Conservation (phyloP, 1,284 basidiomycete species). For the Malassezia vespertilionis region DNA sequence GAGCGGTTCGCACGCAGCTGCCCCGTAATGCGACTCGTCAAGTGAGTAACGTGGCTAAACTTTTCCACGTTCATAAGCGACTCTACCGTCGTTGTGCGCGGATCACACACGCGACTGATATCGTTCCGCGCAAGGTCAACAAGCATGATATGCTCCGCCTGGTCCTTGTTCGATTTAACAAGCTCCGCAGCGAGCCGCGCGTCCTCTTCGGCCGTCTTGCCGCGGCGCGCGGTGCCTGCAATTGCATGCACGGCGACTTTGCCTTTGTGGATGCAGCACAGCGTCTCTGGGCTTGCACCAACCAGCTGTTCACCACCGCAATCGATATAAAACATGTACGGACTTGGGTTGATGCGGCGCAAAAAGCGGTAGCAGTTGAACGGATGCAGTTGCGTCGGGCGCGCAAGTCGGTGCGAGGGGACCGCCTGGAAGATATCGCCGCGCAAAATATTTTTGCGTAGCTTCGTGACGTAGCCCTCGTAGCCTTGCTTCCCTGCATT, state of each 20-base stretch:
- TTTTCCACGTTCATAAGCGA: constrained; percentile 86
- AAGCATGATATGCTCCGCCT: constrained; percentile 97
- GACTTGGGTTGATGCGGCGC: constrained; percentile 87
- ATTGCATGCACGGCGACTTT: constrained; percentile 97
- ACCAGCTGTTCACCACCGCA: constrained; percentile 76
- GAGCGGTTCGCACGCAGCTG: constrained; percentile 68
- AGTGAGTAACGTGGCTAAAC: constrained; percentile 94
- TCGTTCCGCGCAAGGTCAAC: constrained; percentile 98
- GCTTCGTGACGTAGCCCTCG: constrained; percentile 74
- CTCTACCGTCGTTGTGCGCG: constrained; percentile 89
- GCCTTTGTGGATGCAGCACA: constrained; percentile 78
- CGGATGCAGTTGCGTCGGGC: constrained; percentile 78
- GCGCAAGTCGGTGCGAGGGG: constrained; percentile 76
- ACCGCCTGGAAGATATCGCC: constrained; percentile 99
- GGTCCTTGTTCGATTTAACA: constrained; percentile 76
- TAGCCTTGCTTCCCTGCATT: constrained; percentile 93
- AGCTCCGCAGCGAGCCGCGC: constrained; percentile 64
- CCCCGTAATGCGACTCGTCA: constrained; percentile 91
- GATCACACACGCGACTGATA: constrained; percentile 91
- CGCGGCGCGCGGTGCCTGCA: constrained; percentile 83
- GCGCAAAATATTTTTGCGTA: constrained; percentile 87
- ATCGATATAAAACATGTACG: constrained; percentile 98
- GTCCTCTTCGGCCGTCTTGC: constrained; percentile 77
- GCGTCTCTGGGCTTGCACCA: constrained; percentile 90
- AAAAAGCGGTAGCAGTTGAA: constrained; percentile 94